Conservation (phyloP, 2,329 filamentous ascomycete genomes). For the Xylariaceae sp. region DNA sequence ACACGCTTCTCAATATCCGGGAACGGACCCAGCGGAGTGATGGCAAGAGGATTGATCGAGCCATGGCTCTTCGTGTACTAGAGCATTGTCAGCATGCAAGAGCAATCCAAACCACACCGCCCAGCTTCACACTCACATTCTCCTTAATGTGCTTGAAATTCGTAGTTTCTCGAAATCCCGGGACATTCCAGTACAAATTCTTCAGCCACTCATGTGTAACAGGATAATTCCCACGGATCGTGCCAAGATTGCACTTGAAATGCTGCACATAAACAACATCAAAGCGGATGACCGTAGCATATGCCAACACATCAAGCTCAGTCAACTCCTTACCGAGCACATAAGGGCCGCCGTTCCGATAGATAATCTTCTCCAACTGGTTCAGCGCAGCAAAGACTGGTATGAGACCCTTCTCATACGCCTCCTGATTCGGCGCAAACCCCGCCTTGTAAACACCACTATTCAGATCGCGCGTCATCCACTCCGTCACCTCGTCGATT, state of each 20-base stretch:
- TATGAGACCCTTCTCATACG: conserved; percentile 53
- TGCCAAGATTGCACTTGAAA: conserved; percentile 65
- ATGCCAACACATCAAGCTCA: conserved; percentile 58
- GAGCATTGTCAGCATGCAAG: not conserved
- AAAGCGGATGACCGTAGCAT: conserved; percentile 57
- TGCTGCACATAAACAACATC: conserved; percentile 63
- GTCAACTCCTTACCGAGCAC: conserved; percentile 55
- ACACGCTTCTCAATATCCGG: conserved; percentile 55
- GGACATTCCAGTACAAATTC: conserved; percentile 55
- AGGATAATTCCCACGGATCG: conserved; percentile 58
- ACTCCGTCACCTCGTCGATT: conserved; percentile 52
- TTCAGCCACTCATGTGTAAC: conserved; percentile 60
- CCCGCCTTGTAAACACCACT: conserved; percentile 61
- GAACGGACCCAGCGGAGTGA: conserved; percentile 62
- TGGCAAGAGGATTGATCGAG: conserved; percentile 58
- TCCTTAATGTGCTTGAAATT: conserved; percentile 69
- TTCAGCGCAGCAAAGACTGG: conserved; percentile 60
- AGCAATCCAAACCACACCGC: not conserved
- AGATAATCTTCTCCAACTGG: conserved; percentile 48
- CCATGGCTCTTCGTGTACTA: conserved; percentile 54
- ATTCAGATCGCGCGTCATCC: conserved; percentile 58
- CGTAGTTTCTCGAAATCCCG: conserved; percentile 56
- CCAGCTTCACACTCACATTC: conserved; percentile 36
- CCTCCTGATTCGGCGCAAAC: conserved; percentile 53
- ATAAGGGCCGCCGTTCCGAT: conserved; percentile 44